Percentiles rank a stretch among this genome's conserved stretches.
Evolutionary conservation across 257 asterid species (phyloP).

Genomic region (Craterostigma plantagineum): DNA sequence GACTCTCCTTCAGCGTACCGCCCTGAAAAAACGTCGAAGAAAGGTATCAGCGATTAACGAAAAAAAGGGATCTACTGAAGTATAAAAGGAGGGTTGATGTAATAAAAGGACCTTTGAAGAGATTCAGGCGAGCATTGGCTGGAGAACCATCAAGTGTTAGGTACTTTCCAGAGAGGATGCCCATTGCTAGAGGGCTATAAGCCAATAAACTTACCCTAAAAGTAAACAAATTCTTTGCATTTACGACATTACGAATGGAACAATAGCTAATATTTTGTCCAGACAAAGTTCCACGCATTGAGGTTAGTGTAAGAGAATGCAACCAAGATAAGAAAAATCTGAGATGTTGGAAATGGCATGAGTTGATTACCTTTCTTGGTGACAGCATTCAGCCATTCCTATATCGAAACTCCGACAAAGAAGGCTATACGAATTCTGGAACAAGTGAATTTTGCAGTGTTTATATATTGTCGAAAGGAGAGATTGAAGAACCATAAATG

Average conservation of each 20-base stretch:
- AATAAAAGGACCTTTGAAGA: constrained; percentile 44
- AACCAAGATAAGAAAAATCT: too few species aligned
- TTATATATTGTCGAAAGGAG: neutral
- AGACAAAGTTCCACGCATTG: too few species aligned
- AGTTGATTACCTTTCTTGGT: constrained; percentile 56
- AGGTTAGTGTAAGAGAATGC: too few species aligned
- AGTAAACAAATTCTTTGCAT: neutral
- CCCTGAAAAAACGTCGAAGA: constrained; percentile 25
- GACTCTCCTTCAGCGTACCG: constrained; percentile 82
- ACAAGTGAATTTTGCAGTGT: constrained; percentile 9
- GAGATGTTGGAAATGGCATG: too few species aligned
- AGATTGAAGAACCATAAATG: neutral
- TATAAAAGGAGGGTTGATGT: constrained; percentile 5
- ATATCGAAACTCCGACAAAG: constrained; percentile 74
- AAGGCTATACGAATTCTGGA: constrained; percentile 70
- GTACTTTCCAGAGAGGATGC: constrained; percentile 84
- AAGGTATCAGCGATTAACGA: constrained; percentile 6
- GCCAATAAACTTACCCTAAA: constrained; percentile 46
- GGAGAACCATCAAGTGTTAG: constrained; percentile 46
- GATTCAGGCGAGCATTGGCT: constrained; percentile 37
- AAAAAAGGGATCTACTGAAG: constrained; percentile 4
- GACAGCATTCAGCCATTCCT: constrained; percentile 91
- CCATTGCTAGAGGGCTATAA: constrained; percentile 94
- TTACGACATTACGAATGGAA: too few species aligned
- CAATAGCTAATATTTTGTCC: too few species aligned